A percentile compares a stretch with the other conserved stretches of the same genome.
phyloP scores from a whole-genome alignment of 2,329 filamentous ascomycete genomes.

The Cladosporium halotolerans region DNA sequence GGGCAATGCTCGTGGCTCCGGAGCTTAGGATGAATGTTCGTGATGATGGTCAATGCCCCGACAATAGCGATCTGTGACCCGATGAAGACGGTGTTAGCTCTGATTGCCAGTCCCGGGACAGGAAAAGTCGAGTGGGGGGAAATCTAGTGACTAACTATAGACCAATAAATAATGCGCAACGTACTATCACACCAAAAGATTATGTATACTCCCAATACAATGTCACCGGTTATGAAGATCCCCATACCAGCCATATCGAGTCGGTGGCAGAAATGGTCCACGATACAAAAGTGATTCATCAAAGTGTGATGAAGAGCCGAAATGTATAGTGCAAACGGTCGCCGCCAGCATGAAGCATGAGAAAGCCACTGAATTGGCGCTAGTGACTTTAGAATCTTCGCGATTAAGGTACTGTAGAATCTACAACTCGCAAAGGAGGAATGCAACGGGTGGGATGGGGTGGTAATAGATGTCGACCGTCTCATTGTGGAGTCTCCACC shows the following conservation, averaged over 20 bases:
- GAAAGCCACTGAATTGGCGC: constrained; percentile 21
- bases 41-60: not conserved
- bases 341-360: constrained; percentile 17
- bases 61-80: not conserved
- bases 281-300: constrained; percentile 24
- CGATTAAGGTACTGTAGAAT: constrained; percentile 16
- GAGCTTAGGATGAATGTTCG: constrained; percentile 6
- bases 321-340: constrained; percentile 16
- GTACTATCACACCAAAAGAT: not conserved
- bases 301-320: constrained; percentile 25
- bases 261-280: constrained; percentile 20
- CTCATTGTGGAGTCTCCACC: constrained; percentile 21
- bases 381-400: constrained; percentile 15
- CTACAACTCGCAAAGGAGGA: constrained; percentile 14
- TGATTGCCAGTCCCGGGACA: no score
- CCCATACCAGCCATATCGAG: constrained; percentile 17
- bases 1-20: no score
- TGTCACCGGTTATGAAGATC: not conserved
- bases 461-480: constrained; percentile 23
- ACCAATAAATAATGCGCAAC: not conserved
- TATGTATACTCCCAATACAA: not conserved
- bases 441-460: constrained; percentile 15
- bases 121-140: not conserved
- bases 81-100: not conserved
- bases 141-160: not conserved